Base-by-base conservation (phyloP, 2,329 filamentous ascomycete genomes). In the Pseudogymnoascus sp. region DNA sequence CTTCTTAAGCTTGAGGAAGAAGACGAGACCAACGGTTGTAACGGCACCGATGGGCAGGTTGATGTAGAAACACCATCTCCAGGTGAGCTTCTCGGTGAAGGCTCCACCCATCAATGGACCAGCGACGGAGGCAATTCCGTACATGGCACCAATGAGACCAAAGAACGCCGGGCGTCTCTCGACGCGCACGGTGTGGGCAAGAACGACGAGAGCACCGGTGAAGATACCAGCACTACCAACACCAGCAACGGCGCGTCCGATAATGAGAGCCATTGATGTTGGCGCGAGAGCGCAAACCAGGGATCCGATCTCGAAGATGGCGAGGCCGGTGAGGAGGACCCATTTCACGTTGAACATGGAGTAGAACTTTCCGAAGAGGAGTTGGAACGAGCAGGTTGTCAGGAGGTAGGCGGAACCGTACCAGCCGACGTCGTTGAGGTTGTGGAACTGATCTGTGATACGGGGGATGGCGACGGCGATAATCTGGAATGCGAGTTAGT, bases 11-110 rank as follows among this genome's bases (percentile, higher is more conserved):
- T 79, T 77, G 66, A 78, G 76, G 63, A 75, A 73, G 65, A 78
- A 66, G 31, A 76, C 29, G 21, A 79, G 69, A 17, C 74, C 66
- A 4, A 64, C 27, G 13, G 70, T 67, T 4, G 73, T 71, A 3
- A 72, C 62, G 31, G 70, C 74, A 5, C 76, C 76, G 35, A 77
- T 70, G 0, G 77, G 77, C 1, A 79, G 69, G 59, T 78, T 78
- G 64, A 67, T 66, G 59, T 68, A 70, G 61, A 70, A 69, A 51
- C 71, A 73, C 71, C 70, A 72, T 62, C 71, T 63, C 71, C 71
- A 73, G 63, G 65, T 71, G 62, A 63, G 68, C 13, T 66, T 64
- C 8, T 75, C 75, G 12, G 74, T 77, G 61, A 76, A 77, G 5
- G 71, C 75, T n/a, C 76, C 77, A 27, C 77, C 77, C 9, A 77